Percentiles rank a stretch among this genome's conserved stretches.
phyloP scores from a whole-genome alignment of 1,284 basidiomycete genomes.

The Trametes pubescens region DNA sequence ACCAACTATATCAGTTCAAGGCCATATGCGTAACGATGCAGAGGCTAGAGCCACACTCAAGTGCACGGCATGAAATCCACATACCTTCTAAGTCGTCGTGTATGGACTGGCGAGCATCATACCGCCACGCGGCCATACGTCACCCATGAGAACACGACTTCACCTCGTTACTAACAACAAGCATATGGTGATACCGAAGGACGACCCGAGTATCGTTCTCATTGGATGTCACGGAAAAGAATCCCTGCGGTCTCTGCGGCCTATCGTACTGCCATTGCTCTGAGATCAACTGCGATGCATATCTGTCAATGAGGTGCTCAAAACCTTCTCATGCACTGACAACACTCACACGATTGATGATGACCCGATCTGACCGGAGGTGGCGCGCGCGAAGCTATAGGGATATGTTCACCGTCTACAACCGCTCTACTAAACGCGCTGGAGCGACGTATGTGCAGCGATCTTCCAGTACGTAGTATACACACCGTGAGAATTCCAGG shows the following conservation, averaged over 20 bases:
- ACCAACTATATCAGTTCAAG: neutral
- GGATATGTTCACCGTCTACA: too few relatives aligned
- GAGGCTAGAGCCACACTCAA: too few relatives aligned
- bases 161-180: neutral
- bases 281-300: neutral
- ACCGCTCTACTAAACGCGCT: neutral
- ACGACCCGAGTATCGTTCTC: neutral
- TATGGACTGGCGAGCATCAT: too few relatives aligned
- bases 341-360: neutral
- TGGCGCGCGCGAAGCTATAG: neutral
- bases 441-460: neutral
- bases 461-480: neutral
- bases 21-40: too few relatives aligned
- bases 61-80: too few relatives aligned
- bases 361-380: neutral
- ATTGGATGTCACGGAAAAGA: neutral
- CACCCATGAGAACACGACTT: neutral
- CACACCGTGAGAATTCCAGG: neutral
- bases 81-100: too few relatives aligned
- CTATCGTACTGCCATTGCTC: neutral
- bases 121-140: too few relatives aligned
- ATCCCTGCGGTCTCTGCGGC: slow-evolving; percentile 1
- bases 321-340: neutral
- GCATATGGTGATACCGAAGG: neutral
- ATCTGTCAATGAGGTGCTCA: neutral